Evolutionary conservation across 2,329 filamentous ascomycete genomes (phyloP), one percentile per base, ranked within the genome.

Genomic region (Fusarium tjaetaba): DNA sequence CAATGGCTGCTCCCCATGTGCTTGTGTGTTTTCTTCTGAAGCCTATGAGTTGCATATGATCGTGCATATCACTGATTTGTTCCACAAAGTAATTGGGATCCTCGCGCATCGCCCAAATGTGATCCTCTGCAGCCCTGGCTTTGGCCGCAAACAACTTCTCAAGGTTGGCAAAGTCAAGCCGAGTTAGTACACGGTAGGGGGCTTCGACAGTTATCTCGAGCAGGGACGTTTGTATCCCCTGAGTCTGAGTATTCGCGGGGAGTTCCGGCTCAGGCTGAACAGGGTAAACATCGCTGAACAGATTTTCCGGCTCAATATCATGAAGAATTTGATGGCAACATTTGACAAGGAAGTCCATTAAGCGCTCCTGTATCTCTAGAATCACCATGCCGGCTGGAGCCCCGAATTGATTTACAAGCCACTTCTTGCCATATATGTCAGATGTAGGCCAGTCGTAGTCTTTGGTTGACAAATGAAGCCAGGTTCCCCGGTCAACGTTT

Each of bases 231-330:
- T 53, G 20, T 5, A 10, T 2, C 1, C 18, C 32, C 3, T 28
- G 2, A 2, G 34, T n/a, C 20, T 53, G 51, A 0, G 24, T 22
- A 39, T 6, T 13, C 18, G 20, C 2, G 4, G 5, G 34, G 2
- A 39, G 51, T 2, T 2, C 1, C 0, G 51, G 51, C 20, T 53
- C 51, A 1, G 51, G 4, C 24, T 7, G 34, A 1, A 39, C 5
- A 28, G 34, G 24, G 18, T 28, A 39, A 0, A 3, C 0, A 1
- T 39, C 34, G 13, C 34, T 11, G 2, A 39, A 28, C 2, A 39
- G 2, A 0, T 14, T 39, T 0, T 53, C 0, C 2, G 34, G 34
- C 18, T 28, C 51, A 7, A 39, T 53, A 0, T 38, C 34, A 0
- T 39, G 34, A 0, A 39, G 24, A 0, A n/a, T 53, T 53, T 1